Percentiles rank a stretch among this genome's conserved stretches.
phyloP scores from a whole-genome alignment of 2,329 filamentous ascomycete genomes.

The Claviceps africana region DNA sequence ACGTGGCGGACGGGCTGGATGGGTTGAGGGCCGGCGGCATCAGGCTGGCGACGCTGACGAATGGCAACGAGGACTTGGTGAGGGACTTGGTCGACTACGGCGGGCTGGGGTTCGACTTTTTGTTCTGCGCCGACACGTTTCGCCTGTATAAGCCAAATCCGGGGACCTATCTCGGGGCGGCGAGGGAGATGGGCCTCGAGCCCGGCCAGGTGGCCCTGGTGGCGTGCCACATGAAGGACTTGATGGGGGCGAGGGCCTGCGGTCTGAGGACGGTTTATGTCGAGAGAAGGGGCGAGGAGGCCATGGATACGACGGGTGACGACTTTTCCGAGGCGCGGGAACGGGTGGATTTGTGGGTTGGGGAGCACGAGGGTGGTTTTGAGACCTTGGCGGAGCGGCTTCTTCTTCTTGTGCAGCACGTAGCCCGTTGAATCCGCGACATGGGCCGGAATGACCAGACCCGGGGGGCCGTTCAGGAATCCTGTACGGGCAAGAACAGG shows the following conservation, averaged over 20 bases:
- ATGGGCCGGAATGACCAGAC: too few species aligned
- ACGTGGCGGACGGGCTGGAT: slow-evolving; percentile 42
- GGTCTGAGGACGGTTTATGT: slow-evolving; percentile 64
- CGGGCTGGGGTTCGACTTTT: slow-evolving; percentile 43
- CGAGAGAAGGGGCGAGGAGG: slow-evolving; percentile 53
- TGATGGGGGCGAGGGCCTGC: slow-evolving; percentile 48
- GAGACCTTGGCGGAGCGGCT: slow-evolving; percentile 16
- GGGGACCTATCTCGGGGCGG: slow-evolving; percentile 55
- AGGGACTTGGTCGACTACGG: slow-evolving; percentile 47
- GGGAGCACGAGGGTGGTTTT: slow-evolving; percentile 19
- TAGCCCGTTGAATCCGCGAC: too few species aligned
- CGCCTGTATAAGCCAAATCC: slow-evolving; percentile 60
- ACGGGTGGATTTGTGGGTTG: slow-evolving; percentile 27
- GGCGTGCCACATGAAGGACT: slow-evolving; percentile 58
- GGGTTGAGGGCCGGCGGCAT: slow-evolving; percentile 33
- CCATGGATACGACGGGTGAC: slow-evolving; percentile 36
- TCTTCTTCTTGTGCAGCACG: slow-evolving; percentile 6
- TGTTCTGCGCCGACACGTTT: slow-evolving; percentile 59
- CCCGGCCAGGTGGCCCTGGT: slow-evolving; percentile 59
- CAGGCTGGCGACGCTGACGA: slow-evolving; percentile 55
- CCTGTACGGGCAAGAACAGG: too few species aligned
- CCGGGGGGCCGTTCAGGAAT: too few species aligned
- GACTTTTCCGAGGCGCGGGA: slow-evolving; percentile 34
- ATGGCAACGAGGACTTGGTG: slow-evolving; percentile 57
- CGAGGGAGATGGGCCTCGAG: slow-evolving; percentile 37